These are phyloP conservation scores for Heritiera fomes DNA, from an alignment of 345 rosid species.

Conservation along the genomic window DNA sequence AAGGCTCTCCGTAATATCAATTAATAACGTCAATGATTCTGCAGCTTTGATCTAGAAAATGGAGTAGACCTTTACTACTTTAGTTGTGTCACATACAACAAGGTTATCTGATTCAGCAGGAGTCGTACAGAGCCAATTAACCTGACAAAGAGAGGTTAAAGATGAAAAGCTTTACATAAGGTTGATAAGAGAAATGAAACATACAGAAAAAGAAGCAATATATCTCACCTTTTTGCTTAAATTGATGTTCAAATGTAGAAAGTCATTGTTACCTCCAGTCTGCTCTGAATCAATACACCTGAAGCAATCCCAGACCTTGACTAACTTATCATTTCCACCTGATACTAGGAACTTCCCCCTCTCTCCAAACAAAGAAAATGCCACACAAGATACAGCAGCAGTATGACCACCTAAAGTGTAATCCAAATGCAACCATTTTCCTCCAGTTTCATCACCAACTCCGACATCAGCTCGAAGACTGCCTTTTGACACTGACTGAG, in stretches of 20 bases:
- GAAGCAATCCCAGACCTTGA: constrained; percentile 77
- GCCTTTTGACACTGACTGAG: constrained; percentile 46
- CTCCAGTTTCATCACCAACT: constrained; percentile 26
- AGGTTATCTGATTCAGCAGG: constrained; percentile 78
- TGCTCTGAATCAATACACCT: constrained; percentile 43
- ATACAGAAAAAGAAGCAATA: background rate
- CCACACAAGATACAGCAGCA: constrained; percentile 83
- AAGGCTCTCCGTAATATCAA: background rate
- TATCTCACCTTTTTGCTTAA: constrained; percentile 63
- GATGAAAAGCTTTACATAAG: background rate
- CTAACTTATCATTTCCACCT: constrained; percentile 83
- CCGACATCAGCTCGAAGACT: constrained; percentile 25
- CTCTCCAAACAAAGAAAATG: constrained; percentile 73
- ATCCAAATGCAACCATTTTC: constrained; percentile 69
- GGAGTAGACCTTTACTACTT: constrained; percentile 77
- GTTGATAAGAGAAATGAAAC: background rate
- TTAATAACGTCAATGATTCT: background rate
- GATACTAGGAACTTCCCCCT: constrained; percentile 73
- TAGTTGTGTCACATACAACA: constrained; percentile 84
- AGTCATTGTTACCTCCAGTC: constrained; percentile 33
- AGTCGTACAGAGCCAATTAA: constrained; percentile 93
- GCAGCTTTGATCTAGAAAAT: constrained; percentile 35
- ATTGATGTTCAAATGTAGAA: constrained; percentile 55
- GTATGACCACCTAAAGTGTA: constrained; percentile 77
- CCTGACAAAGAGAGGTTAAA: constrained; percentile 44